Evolutionary conservation across 495 filamentous ascomycete species (phyloP).

Genomic region (Sporormia fimetaria): DNA sequence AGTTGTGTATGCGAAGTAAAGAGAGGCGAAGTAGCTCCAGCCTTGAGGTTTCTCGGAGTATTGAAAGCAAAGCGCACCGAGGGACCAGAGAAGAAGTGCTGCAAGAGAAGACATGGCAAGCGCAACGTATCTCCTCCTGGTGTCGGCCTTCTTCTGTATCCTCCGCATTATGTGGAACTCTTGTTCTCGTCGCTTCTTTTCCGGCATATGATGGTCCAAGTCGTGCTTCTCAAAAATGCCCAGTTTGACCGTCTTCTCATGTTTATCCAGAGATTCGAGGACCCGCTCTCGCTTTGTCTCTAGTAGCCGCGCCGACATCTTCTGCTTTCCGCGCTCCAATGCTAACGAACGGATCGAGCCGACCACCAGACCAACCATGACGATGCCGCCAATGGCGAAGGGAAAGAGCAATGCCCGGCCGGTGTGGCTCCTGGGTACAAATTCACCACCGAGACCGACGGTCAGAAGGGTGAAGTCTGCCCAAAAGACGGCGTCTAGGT

Average conservation of each 20-base stretch:
- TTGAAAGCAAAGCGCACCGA: conserved; percentile 65
- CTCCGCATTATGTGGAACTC: conserved; percentile 79
- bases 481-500: conserved; percentile 72
- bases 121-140: conserved; percentile 53
- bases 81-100: conserved; percentile 66
- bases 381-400: conserved; percentile 68
- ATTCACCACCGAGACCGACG: conserved; percentile 62
- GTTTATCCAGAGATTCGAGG: conserved; percentile 41
- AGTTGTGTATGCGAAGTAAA: conserved; percentile 73
- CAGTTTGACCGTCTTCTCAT: conserved; percentile 40
- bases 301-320: conserved; percentile 55
- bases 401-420: conserved; percentile 65
- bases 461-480: conserved; percentile 77
- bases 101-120: conserved; percentile 50
- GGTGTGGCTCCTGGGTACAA: conserved; percentile 47
- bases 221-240: conserved; percentile 35
- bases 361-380: conserved; percentile 69
- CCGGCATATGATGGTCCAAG: conserved; percentile 31
- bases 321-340: conserved; percentile 61
- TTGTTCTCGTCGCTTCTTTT: conserved; percentile 52
- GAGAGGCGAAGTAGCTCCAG: conserved; percentile 69
- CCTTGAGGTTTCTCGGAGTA: conserved; percentile 42
- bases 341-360: conserved; percentile 72
- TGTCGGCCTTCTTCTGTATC: conserved; percentile 48
- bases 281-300: conserved; percentile 54